Evolutionary conservation across 441 rosid genomes (phyloP), one percentile per base, ranked within the genome.

Genomic region (Jatropha multifida): DNA sequence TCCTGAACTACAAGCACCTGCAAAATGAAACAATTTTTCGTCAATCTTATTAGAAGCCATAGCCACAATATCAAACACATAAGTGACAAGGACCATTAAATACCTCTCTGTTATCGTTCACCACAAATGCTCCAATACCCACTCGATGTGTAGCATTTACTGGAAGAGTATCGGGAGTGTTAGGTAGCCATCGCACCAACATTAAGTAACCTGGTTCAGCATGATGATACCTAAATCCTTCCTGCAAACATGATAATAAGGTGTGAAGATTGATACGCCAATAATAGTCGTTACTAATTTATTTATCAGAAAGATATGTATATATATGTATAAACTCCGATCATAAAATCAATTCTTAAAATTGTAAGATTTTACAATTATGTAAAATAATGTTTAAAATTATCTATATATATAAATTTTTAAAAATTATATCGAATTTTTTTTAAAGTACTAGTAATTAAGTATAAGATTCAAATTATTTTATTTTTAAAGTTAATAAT

Each of bases 1-100:
- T 93, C 98, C 77, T 88, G 89, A 52, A 92, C 98, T 44, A 92
- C 98, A 5, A 93, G 90, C 62, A 92, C 81, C 98, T 93, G 68
- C 12, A 63, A 11, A 42, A 56, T 27, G 5, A 32, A 58, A 62
- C 7, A 68, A 69, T n/a, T 63, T 41, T 32, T 51, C 26, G 18
- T 77, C 44, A 62, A 15, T 18, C 7, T 32, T 32, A 1, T 26
- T 20, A 32, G 17, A 55, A 23, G 26, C 44, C n/a, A 3, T 6
- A 69, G 23, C 14, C 9, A 51, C 4, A 51, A 44, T 4, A 8
- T 2, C 10, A 4, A 44, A 27, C 32, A 32, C 37, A 3, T 46
- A 4, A 59, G 17, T 40, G 13, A 32, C 32, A 32, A 32, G 32
- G 2, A 32, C 32, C 46, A 42, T 42, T 42, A 42, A 42, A 69